Percentiles rank a stretch among this genome's conserved stretches.
These are phyloP conservation scores for Clavispora carvajalis DNA, from an alignment of 805 yeast species.

Conservation along the genomic window DNA sequence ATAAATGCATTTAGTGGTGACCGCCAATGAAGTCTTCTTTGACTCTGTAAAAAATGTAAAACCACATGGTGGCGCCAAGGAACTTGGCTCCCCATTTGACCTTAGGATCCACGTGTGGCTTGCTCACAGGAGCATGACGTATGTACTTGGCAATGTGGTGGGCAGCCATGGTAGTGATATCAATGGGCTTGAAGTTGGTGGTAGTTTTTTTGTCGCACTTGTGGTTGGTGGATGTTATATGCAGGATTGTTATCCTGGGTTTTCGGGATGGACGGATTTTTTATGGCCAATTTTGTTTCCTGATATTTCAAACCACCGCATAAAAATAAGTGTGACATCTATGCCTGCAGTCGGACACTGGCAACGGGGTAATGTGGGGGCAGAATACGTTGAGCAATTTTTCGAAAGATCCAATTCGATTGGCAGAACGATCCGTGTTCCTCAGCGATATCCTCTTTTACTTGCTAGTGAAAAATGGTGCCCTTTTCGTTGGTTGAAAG, in stretches of 20 bases:
- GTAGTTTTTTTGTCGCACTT: constrained; percentile 6
- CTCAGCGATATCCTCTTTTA: no score
- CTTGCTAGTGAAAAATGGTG: no score
- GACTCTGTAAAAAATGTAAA: constrained; percentile 78
- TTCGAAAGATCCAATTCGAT: no score
- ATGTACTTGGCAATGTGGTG: constrained; percentile 37
- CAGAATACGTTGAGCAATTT: no score
- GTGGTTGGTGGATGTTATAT: constrained; percentile 11
- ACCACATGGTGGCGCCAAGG: constrained; percentile 86
- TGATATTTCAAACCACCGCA: no score
- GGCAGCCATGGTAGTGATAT: constrained; percentile 32
- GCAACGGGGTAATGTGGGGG: no score
- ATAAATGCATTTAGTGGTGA: constrained; percentile 10
- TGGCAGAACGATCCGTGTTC: no score
- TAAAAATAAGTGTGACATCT: no score
- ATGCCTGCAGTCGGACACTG: no score
- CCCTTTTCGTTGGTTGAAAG: no score
- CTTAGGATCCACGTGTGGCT: constrained; percentile 58
- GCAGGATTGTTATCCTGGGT: constrained; percentile 2
- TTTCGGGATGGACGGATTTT: constrained; percentile 1
- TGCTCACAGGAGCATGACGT: constrained; percentile 58
- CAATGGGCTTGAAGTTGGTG: neutral
- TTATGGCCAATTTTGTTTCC: neutral
- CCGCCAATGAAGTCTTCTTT: constrained; percentile 48
- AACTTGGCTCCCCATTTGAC: constrained; percentile 57